A percentile compares a stretch with the other conserved stretches of the same genome.
Evolutionary conservation across 148 eudicot genomes (phyloP).

Genomic region (Vaccinium corymbosum): DNA sequence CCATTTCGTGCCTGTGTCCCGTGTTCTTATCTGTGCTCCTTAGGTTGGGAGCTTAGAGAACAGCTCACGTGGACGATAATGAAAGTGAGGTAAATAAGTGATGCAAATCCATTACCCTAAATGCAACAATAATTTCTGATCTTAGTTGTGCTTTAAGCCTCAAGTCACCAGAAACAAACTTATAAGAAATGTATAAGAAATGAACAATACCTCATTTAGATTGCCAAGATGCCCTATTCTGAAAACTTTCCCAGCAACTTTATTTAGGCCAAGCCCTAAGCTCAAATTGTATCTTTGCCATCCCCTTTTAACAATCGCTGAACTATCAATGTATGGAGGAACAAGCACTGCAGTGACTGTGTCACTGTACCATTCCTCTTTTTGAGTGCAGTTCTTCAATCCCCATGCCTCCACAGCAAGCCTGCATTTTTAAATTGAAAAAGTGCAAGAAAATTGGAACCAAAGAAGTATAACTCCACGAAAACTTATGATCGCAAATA

Average conservation of each 20-base stretch:
- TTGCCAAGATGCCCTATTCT: conserved; percentile 98
- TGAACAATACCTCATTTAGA: conserved; percentile 67
- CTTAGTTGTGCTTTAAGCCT: neutral
- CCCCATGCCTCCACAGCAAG: conserved; percentile 99
- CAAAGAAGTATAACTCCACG: neutral
- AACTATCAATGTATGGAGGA: conserved; percentile 79
- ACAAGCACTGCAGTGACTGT: conserved; percentile 90
- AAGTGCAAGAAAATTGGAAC: neutral
- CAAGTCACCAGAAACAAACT: neutral
- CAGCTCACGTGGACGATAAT: neutral
- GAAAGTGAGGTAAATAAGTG: neutral
- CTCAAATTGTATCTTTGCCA: conserved; percentile 93
- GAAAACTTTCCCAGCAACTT: conserved; percentile 97
- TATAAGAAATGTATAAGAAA: neutral
- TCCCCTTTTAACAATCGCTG: conserved; percentile 68
- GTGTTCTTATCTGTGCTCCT: no score
- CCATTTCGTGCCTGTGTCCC: no score
- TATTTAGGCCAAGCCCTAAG: conserved; percentile 94
- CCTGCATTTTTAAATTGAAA: conserved; percentile 36
- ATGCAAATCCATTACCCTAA: neutral
- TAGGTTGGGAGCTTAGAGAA: neutral
- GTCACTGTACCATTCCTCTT: conserved; percentile 97
- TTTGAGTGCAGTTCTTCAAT: conserved; percentile 88
- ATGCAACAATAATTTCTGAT: neutral
- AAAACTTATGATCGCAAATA: neutral